Evolutionary conservation across 257 asterid genomes (phyloP).

Genomic region (Verbena officinalis): DNA sequence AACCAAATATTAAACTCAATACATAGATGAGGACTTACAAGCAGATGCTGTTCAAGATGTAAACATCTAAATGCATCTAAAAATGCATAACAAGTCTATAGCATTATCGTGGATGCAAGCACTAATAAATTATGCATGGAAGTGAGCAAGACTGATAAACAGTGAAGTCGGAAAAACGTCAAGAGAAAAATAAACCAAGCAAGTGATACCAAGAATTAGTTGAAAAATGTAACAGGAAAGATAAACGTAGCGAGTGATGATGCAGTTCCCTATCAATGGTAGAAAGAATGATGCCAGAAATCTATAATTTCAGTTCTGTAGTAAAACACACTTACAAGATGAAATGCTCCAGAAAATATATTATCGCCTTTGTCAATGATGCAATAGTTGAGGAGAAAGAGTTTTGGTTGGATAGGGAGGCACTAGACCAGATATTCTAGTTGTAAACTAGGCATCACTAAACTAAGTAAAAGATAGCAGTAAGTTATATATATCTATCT

Average conservation of each 20-base stretch:
- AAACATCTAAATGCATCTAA: slow-evolving; percentile 5
- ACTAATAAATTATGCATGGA: background rate
- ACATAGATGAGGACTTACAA: slow-evolving; percentile 6
- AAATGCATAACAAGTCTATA: background rate
- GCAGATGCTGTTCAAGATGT: background rate
- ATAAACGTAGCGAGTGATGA: background rate
- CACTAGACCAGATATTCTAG: background rate
- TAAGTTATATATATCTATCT: background rate
- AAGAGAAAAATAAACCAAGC: background rate
- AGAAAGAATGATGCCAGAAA: background rate
- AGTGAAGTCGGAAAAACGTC: background rate
- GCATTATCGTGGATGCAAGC: background rate
- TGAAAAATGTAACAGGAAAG: no score
- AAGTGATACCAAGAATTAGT: background rate
- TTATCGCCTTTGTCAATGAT: background rate
- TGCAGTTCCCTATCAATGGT: background rate
- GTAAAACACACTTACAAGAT: background rate
- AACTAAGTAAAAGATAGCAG: background rate
- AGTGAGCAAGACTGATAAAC: background rate
- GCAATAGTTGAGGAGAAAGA: background rate
- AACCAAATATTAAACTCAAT: slow-evolving; percentile 16
- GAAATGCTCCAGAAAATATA: background rate
- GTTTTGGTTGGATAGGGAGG: background rate
- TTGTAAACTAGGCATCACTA: background rate
- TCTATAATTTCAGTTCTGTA: background rate